A percentile compares a stretch with the other conserved stretches of the same genome.
phyloP scores from a whole-genome alignment of 2,329 filamentous ascomycete species.

The Stemphylium beticola region DNA sequence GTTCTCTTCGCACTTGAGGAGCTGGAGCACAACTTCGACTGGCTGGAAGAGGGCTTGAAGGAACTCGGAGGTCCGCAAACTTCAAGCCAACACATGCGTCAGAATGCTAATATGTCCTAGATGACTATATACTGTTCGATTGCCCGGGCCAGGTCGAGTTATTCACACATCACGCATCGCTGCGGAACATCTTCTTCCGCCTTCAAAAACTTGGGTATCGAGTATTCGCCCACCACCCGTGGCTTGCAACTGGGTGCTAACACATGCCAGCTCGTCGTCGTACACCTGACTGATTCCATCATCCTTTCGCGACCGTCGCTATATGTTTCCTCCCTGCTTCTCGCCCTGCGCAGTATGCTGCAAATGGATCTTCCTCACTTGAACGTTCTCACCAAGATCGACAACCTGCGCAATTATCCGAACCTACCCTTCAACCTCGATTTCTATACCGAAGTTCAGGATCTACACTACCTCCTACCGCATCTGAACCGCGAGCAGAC shows the following conservation, averaged over 20 bases:
- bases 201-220: conserved; percentile 91
- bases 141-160: conserved; percentile 97
- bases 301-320: conserved; percentile 91
- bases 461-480: conserved; percentile 82
- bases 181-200: conserved; percentile 89
- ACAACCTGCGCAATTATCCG: conserved; percentile 85
- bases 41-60: conserved; percentile 82
- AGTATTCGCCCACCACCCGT: conserved; percentile 62
- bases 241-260: conserved; percentile 30
- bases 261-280: conserved; percentile 76
- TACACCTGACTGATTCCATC: conserved; percentile 94
- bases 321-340: conserved; percentile 91
- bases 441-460: conserved; percentile 97
- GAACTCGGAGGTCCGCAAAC: conserved; percentile 65
- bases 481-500: conserved; percentile 75
- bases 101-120: conserved; percentile 46
- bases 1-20: conserved; percentile 94
- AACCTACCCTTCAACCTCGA: conserved; percentile 93
- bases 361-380: conserved; percentile 97
- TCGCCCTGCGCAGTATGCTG: conserved; percentile 94
- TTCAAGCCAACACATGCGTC: neutral
- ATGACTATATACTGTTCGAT: conserved; percentile 94
- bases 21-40: conserved; percentile 91
- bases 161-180: conserved; percentile 91
- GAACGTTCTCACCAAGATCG: conserved; percentile 97